phyloP scores from a whole-genome alignment of 78 protist genomes.

The Tieghemostelium lacteum region DNA sequence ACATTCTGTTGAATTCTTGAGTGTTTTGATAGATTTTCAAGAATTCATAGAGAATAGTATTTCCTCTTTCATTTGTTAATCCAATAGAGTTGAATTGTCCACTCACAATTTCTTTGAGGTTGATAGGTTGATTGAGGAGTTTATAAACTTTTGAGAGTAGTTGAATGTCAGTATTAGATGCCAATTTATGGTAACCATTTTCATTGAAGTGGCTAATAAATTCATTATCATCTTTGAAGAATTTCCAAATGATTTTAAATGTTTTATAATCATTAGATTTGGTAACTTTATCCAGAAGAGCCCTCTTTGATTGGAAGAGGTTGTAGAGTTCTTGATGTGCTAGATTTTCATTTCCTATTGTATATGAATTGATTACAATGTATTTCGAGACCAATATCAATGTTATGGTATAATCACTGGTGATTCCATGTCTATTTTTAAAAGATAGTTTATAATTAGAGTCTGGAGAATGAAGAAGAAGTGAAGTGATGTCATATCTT shows the following conservation, averaged over 20 bases:
- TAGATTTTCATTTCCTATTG: background rate
- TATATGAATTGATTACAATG: background rate
- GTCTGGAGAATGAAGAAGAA: background rate
- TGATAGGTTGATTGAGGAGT: background rate
- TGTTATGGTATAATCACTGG: background rate
- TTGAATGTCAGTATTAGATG: background rate
- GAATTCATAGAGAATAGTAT: background rate
- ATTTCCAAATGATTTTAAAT: background rate
- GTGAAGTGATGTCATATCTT: background rate
- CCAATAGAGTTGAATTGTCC: background rate
- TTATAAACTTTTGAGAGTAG: background rate
- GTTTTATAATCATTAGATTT: background rate
- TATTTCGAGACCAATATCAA: background rate
- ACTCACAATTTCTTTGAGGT: no score
- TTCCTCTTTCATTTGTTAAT: background rate
- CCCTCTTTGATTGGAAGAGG: no score
- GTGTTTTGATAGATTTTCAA: background rate
- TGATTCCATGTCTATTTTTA: no score
- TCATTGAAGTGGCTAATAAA: background rate
- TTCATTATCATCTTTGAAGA: background rate
- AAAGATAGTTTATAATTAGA: no score
- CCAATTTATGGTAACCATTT: background rate
- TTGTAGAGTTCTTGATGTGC: background rate
- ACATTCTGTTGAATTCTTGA: background rate
- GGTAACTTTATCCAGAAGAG: background rate